Conservation (phyloP, 257 asterid genomes). For the Petrea volubilis region DNA sequence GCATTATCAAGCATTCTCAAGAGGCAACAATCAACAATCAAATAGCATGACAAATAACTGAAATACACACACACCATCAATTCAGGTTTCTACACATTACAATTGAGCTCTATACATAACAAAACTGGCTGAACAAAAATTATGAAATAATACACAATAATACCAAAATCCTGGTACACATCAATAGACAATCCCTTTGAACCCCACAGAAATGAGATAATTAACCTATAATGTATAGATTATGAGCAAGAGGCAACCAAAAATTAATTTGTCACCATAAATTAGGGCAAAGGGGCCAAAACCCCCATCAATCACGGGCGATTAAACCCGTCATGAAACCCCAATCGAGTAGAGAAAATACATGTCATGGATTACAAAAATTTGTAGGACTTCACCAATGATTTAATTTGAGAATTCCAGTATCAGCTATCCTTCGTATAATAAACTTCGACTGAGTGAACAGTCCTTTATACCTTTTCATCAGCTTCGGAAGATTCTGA, state of each 20-base stretch:
- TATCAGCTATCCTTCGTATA: conserved; percentile 44
- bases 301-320: conserved; percentile 25
- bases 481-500: conserved; percentile 74
- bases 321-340: conserved; percentile 31
- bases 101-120: background rate
- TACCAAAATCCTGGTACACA: background rate
- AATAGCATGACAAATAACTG: background rate
- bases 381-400: conserved; percentile 35
- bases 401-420: conserved; percentile 33
- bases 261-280: conserved; percentile 33
- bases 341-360: conserved; percentile 27
- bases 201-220: background rate
- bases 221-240: background rate
- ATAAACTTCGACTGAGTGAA: conserved; percentile 34
- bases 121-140: background rate
- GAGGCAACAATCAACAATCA: background rate
- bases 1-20: background rate
- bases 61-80: background rate
- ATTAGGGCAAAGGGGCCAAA: conserved; percentile 35
- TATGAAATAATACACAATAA: conserved; percentile 2
- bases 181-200: background rate
- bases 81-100: background rate
- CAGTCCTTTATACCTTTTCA: conserved; percentile 60
- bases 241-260: conserved; percentile 8
- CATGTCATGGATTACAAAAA: conserved; percentile 41